Conservation (phyloP, 768 basidiomycete genomes). For the Pleurotus ostreatus region DNA sequence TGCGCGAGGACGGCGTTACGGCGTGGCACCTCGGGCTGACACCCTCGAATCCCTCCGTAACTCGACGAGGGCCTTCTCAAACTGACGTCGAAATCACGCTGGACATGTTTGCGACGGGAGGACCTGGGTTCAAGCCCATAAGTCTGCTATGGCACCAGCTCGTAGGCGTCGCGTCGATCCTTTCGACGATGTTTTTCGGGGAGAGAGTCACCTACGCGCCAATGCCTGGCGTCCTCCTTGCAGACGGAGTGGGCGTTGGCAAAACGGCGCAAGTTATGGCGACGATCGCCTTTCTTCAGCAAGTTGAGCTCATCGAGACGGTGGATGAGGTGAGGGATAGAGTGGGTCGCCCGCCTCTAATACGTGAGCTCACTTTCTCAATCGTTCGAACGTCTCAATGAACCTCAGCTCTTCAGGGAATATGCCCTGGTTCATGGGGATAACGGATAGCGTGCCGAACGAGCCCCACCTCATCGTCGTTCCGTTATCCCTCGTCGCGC, state of each 20-base stretch:
- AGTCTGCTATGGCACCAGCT: no score
- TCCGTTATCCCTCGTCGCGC: constrained; percentile 16
- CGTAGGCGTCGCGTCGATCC: no score
- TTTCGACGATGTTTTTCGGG: no score
- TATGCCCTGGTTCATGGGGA: not conserved
- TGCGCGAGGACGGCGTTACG: no score
- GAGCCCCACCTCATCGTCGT: constrained; percentile 18
- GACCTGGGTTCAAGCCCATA: no score
- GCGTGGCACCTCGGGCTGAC: no score
- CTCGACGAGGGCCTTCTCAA: no score
- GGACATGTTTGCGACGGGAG: no score
- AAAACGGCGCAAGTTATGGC: constrained; percentile 17
- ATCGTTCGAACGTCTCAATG: not conserved
- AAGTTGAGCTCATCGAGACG: not conserved
- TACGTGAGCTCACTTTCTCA: not conserved
- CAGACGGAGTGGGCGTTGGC: constrained; percentile 16
- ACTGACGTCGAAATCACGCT: no score
- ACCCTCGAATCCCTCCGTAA: no score
- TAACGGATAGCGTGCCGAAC: not conserved
- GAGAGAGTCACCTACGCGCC: no score
- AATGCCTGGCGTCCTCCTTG: not conserved
- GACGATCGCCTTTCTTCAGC: constrained; percentile 6
- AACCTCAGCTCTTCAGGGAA: not conserved
- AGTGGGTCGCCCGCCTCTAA: no score
- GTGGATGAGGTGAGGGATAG: not conserved